Evolutionary conservation across 768 basidiomycete species (phyloP).

Genomic region (Lactarius vividus): DNA sequence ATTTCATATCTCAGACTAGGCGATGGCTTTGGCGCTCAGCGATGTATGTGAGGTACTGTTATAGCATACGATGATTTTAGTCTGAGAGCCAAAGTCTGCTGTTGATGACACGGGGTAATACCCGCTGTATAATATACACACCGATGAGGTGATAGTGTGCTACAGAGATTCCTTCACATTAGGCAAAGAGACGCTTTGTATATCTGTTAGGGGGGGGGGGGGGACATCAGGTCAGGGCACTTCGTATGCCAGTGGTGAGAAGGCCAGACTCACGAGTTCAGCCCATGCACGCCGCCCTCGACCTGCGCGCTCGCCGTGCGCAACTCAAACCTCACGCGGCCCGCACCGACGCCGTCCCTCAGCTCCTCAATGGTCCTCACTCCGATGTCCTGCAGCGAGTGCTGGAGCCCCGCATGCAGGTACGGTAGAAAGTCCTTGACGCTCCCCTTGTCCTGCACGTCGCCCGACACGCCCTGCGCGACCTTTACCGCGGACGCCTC

Average conservation of each 20-base stretch:
- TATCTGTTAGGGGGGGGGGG: conserved; percentile 39
- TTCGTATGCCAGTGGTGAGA: not conserved
- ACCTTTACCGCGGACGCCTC: conserved; percentile 93
- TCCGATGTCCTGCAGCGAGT: conserved; percentile 93
- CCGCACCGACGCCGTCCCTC: conserved; percentile 59
- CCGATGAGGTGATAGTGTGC: not conserved
- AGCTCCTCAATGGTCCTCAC: conserved; percentile 65
- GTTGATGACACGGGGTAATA: not conserved
- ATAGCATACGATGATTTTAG: too few relatives aligned
- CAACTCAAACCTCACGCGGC: conserved; percentile 83
- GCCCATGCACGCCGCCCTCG: conserved; percentile 93
- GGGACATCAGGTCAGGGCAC: not conserved
- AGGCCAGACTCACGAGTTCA: conserved; percentile 75
- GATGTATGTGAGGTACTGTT: not conserved
- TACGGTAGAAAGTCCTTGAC: conserved; percentile 91
- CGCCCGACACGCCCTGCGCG: conserved; percentile 93
- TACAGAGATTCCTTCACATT: not conserved
- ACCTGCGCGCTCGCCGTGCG: conserved; percentile 94
- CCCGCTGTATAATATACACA: not conserved
- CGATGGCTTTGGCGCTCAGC: not conserved
- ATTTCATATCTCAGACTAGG: not conserved
- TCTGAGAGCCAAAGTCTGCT: not conserved
- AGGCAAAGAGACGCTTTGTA: conserved; percentile 54
- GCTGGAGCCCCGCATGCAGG: conserved; percentile 77
- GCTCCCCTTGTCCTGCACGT: conserved; percentile 96